Conservation (phyloP, 139 green algal genomes). For the Nannochloris sp. region DNA sequence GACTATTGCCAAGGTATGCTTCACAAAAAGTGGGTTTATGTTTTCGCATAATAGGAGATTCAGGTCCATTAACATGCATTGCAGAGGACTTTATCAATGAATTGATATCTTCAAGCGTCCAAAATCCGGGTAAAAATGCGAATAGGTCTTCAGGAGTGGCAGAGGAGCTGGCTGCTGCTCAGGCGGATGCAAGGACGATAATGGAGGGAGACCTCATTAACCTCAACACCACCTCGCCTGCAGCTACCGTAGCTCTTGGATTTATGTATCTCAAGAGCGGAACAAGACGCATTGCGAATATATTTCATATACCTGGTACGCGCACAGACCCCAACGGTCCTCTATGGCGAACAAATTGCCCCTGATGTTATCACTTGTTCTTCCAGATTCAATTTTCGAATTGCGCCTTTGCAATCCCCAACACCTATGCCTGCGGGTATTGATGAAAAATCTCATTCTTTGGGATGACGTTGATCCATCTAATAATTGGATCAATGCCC, state of each 20-base stretch:
- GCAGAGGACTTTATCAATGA: neutral
- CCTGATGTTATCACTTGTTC: neutral
- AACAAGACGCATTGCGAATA: slow-evolving; percentile 47
- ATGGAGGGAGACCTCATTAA: slow-evolving; percentile 75
- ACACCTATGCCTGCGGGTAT: slow-evolving; percentile 76
- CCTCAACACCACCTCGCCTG: slow-evolving; percentile 73
- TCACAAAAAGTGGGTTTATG: no score
- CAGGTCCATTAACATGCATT: no score
- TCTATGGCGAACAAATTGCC: no score
- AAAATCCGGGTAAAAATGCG: neutral
- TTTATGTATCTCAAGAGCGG: slow-evolving; percentile 87
- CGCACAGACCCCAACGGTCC: no score
- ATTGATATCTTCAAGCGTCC: neutral
- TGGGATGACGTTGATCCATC: slow-evolving; percentile 65
- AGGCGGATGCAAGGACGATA: slow-evolving; percentile 53
- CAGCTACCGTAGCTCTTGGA: slow-evolving; percentile 74
- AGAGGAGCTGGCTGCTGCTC: slow-evolving; percentile 27
- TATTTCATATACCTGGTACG: slow-evolving; percentile 33
- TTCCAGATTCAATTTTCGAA: slow-evolving; percentile 3
- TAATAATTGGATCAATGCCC: slow-evolving; percentile 52
- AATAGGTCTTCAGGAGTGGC: slow-evolving; percentile 12
- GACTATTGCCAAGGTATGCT: no score
- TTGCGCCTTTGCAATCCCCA: slow-evolving; percentile 38
- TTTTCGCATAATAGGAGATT: no score
- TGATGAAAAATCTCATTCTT: slow-evolving; percentile 75